phyloP scores from a whole-genome alignment of 2,329 filamentous ascomycete species.

The Aureobasidium sp. region DNA sequence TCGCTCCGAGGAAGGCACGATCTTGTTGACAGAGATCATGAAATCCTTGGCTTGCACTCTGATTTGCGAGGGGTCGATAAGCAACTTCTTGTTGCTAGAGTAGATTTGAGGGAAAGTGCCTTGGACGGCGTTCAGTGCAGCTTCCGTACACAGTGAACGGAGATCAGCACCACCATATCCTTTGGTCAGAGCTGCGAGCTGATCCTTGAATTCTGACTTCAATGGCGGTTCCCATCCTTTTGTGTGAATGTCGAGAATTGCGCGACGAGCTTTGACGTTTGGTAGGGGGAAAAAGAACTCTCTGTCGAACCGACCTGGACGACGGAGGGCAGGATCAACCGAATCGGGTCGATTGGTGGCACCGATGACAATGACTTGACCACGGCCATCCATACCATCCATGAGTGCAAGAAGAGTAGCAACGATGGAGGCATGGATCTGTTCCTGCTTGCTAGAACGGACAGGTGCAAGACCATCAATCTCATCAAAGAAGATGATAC shows the following conservation, averaged over 20 bases:
- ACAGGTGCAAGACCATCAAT: slow-evolving; percentile 96
- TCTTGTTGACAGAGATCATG: slow-evolving; percentile 93
- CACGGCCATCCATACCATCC: slow-evolving; percentile 97
- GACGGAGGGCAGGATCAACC: slow-evolving; percentile 88
- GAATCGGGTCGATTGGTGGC: slow-evolving; percentile 97
- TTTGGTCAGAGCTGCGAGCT: slow-evolving; percentile 82
- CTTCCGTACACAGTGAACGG: slow-evolving; percentile 89
- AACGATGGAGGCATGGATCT: slow-evolving; percentile 96
- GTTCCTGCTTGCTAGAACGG: slow-evolving; percentile 94
- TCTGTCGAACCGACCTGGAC: slow-evolving; percentile 89
- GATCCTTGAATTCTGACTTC: slow-evolving; percentile 68
- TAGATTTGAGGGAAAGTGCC: slow-evolving; percentile 96
- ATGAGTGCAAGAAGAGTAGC: slow-evolving; percentile 89
- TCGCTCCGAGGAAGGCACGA: slow-evolving; percentile 89
- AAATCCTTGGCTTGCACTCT: slow-evolving; percentile 88
- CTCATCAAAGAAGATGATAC: slow-evolving; percentile 99
- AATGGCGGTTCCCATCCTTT: slow-evolving; percentile 80
- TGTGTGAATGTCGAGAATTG: slow-evolving; percentile 93
- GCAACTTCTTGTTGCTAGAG: slow-evolving; percentile 76
- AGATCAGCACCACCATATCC: slow-evolving; percentile 95
- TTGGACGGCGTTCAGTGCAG: slow-evolving; percentile 90
- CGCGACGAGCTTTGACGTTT: slow-evolving; percentile 67
- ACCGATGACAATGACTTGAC: slow-evolving; percentile 96
- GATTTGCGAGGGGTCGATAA: slow-evolving; percentile 80
- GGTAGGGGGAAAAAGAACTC: slow-evolving; percentile 98